These are phyloP conservation scores for Marchantia paleacea DNA, from an alignment of 225 moss, liverwort and hornwort genomes.

Conservation along the genomic window DNA sequence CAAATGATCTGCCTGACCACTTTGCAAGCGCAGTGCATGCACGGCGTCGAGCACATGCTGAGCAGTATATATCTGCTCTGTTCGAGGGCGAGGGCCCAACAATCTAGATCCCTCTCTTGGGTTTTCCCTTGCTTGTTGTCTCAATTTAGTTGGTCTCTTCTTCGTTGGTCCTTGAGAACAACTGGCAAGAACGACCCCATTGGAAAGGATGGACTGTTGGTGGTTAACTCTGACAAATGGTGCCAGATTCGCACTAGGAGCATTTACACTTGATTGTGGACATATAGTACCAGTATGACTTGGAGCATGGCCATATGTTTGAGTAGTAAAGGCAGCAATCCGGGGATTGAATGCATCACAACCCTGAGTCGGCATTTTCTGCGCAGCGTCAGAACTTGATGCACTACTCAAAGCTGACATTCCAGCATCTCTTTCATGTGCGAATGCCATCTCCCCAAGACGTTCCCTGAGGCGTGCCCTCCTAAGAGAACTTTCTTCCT, in stretches of 20 bases:
- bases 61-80: conserved; percentile 31
- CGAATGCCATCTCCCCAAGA: not conserved
- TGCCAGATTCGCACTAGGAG: not conserved
- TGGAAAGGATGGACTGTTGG: not conserved
- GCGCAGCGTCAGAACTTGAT: conserved; percentile 2
- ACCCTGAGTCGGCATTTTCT: not conserved
- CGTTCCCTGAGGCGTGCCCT: not conserved
- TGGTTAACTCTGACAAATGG: not conserved
- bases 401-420: conserved; percentile 6
- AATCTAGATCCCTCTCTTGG: conserved; percentile 32
- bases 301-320: conserved; percentile 2
- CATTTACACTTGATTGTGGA: conserved; percentile 2
- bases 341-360: not conserved
- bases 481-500: conserved; percentile 31
- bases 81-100: conserved; percentile 12
- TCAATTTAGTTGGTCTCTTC: conserved; percentile 26
- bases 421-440: not conserved
- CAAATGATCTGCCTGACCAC: conserved; percentile 10
- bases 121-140: conserved; percentile 45
- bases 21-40: conserved; percentile 17
- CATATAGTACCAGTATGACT: not conserved
- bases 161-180: not conserved
- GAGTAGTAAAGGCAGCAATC: not conserved
- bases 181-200: conserved; percentile 17
- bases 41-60: conserved; percentile 6